phyloP scores from a whole-genome alignment of 2,329 filamentous ascomycete species.

The Alternaria sp. region DNA sequence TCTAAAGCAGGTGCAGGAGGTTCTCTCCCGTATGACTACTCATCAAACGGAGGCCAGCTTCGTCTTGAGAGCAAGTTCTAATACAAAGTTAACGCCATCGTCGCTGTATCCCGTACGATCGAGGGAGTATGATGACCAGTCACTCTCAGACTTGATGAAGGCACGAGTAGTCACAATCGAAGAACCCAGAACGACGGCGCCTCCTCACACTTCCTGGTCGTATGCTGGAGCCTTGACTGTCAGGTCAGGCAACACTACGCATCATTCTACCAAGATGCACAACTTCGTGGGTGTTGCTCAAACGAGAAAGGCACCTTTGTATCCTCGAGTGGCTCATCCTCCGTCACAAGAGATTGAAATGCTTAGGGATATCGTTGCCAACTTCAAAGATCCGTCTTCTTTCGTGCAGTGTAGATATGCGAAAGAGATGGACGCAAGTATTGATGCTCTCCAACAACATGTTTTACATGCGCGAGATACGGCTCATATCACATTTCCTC shows the following conservation, averaged over 20 bases:
- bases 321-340: not conserved
- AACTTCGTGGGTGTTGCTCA: not conserved
- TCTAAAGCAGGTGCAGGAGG: conserved; percentile 54
- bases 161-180: not conserved
- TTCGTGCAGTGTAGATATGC: conserved; percentile 53
- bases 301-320: not conserved
- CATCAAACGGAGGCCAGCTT: not conserved
- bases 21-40: conserved; percentile 29
- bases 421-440: conserved; percentile 47
- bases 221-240: not conserved
- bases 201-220: not conserved
- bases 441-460: conserved; percentile 39
- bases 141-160: conserved; percentile 6
- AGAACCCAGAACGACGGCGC: not conserved
- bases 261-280: not conserved
- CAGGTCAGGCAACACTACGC: conserved; percentile 1
- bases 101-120: conserved; percentile 4
- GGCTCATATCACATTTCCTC: conserved; percentile 7
- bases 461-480: conserved; percentile 1
- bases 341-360: conserved; percentile 12
- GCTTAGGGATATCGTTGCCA: conserved; percentile 25
- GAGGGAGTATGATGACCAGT: conserved; percentile 5
- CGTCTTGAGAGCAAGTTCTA: not conserved
- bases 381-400: conserved; percentile 33
- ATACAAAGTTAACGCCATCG: not conserved